Evolutionary conservation across 2,329 filamentous ascomycete genomes (phyloP), one percentile per base, ranked within the genome.

Genomic region (Tolypocladium capitatum): DNA sequence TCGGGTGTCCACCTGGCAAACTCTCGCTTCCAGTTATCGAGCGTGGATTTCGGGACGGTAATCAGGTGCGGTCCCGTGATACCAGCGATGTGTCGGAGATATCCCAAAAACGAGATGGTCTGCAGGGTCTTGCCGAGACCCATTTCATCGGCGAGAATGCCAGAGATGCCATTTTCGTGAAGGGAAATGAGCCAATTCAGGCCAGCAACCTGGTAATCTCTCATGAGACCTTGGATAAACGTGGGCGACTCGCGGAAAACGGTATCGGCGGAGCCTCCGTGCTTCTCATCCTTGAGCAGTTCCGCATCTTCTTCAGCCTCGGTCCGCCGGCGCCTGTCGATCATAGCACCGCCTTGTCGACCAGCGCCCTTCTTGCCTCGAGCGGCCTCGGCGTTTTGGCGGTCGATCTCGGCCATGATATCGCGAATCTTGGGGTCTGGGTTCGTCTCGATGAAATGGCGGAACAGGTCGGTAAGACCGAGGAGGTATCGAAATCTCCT

Each of bases 241-340:
- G 82, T 68, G 13, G 92, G 92, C 2, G 91, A 97, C 51, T 97
- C 92, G 51, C 91, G 81, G 67, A 98, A 98, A 33, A 95, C 82
- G 0, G 86, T 94, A 62, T 92, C 86, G 31, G 87, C 86, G 47
- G 86, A 82, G 49, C 85, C 84, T 50, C 89, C 91, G 54, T 81
- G 82, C 67, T 90, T 92, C 69, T 96, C 92, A 59, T 97, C 91
- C 57, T 89, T 80, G 51, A 84, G 67, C 32, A 84, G 59, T 68
- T 98, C 94, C 2, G 90, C 92, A 61, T 98, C 92, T 72, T 98
- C 92, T 64, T 98, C 92, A 58, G 94, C 90, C 66, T 98, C 92
- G 2, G 92, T 98, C 61, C 91, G 83, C 59, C 92, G 83, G 55
- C 84, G 80, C 54, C 88, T 78, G 48, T 87, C 86, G 45, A 76